Evolutionary conservation across 257 asterid species (phyloP).

Genomic region (Scutellaria baicalensis): DNA sequence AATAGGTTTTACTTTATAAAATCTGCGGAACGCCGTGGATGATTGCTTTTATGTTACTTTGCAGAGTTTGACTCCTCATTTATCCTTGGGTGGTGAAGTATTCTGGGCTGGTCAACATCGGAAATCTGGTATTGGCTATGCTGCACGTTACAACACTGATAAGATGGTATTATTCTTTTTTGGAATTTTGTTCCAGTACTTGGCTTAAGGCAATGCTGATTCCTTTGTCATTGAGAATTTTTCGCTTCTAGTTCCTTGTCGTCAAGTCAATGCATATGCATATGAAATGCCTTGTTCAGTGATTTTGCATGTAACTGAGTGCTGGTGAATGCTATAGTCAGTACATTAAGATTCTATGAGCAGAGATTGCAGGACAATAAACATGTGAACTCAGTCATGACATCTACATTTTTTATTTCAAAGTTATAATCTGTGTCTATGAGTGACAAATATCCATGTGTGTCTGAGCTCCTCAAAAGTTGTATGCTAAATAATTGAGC

Average conservation of each 20-base stretch:
- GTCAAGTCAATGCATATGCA: neutral
- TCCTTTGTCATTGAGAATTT: neutral
- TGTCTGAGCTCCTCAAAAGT: neutral
- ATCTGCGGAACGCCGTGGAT: neutral
- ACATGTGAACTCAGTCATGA: neutral
- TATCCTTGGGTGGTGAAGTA: constrained; percentile 90
- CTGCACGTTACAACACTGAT: constrained; percentile 87
- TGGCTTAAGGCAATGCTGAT: neutral
- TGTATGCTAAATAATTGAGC: neutral
- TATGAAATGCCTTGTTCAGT: neutral
- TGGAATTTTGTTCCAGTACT: neutral
- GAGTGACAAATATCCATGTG: neutral
- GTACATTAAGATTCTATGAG: neutral
- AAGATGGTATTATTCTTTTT: constrained; percentile 56
- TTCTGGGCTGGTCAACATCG: constrained; percentile 99
- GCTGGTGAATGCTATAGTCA: neutral
- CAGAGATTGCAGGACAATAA: neutral
- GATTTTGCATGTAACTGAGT: neutral
- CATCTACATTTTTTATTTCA: neutral
- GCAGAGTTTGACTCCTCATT: constrained; percentile 78
- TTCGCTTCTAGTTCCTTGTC: neutral
- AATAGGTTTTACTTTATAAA: neutral
- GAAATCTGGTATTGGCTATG: constrained; percentile 92
- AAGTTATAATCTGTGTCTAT: neutral
- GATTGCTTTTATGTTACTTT: constrained; percentile 9